Evolutionary conservation across 2,329 filamentous ascomycete genomes (phyloP), one percentile per base, ranked within the genome.

Genomic region (Nemania sp.): DNA sequence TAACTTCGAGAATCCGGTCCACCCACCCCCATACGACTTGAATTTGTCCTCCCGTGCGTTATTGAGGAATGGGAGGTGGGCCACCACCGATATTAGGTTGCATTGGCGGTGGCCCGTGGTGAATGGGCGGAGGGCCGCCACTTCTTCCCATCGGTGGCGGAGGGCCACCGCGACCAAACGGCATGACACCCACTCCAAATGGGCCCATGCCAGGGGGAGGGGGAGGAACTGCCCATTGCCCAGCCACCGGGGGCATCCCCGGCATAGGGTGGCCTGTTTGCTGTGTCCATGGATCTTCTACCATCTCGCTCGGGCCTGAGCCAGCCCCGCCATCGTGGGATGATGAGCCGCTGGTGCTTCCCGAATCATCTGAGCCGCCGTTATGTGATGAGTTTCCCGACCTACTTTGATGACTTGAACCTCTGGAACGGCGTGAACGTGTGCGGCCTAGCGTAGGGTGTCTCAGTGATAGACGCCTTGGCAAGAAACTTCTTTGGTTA

Each of bases 131-230:
- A 15, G 46, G 61, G 1, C 57, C 56, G 13, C 53, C 59, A 37
- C 54, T 57, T 54, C 60, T 52, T 18, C 64, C 61, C 58, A 64
- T 62, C 54, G 60, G 55, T 10, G 47, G 51, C 2, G 62, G 67
- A 54, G 59, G 63, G 5, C 65, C 68, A 45, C 66, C 68, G n/a
- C 57, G 60, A 51, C 66, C 67, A 20, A 64, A 37, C 17, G 57
- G 37, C 12, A 40, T 62, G 52, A n/a, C 48, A 42, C 57, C 61
- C 60, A 64, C 58, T 47, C 63, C 62, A 10, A 64, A 64, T 10
- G 66, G 45, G 4, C 25, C 50, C 64, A 56, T 58, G 45, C 54
- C 51, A 4, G 39, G 57, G n/a, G 34, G 57, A 7, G 42, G 40
- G 20, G 46, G 50, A 18, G 59, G 59, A 12, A 46, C 63, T 11